These are phyloP conservation scores for Corymbia calophylla DNA, from an alignment of 441 rosid species.

Conservation along the genomic window DNA sequence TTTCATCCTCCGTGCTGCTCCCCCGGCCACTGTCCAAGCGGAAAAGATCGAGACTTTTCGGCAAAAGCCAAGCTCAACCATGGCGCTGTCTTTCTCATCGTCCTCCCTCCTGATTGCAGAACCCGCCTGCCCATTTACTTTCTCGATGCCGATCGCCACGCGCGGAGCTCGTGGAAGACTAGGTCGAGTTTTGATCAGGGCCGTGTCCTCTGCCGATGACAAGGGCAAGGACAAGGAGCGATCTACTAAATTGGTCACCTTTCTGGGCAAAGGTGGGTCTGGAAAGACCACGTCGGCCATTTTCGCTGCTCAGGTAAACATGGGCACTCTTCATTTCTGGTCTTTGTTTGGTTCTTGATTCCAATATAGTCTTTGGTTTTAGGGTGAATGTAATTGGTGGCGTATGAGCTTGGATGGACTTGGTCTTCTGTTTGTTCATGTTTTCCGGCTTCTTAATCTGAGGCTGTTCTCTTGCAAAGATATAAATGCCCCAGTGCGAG, in stretches of 20 bases:
- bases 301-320: conserved; percentile 76
- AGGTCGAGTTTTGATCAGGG: conserved; percentile 5
- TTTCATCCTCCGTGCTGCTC: background rate
- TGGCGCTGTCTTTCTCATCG: background rate
- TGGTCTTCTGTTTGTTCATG: background rate
- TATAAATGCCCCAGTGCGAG: background rate
- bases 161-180: background rate
- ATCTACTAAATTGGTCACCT: conserved; percentile 54
- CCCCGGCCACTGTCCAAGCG: background rate
- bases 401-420: background rate
- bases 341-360: background rate
- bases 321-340: background rate
- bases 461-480: background rate
- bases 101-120: background rate
- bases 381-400: background rate
- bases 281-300: conserved; percentile 85
- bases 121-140: background rate
- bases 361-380: background rate
- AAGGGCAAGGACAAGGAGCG: background rate
- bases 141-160: background rate
- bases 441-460: background rate
- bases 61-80: background rate
- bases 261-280: conserved; percentile 89
- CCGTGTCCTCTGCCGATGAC: conserved; percentile 12
- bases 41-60: background rate